Percentiles rank a stretch among this genome's conserved stretches.
Evolutionary conservation across 805 yeast genomes (phyloP).

Genomic region (Wickerhamomyces pijperi): DNA sequence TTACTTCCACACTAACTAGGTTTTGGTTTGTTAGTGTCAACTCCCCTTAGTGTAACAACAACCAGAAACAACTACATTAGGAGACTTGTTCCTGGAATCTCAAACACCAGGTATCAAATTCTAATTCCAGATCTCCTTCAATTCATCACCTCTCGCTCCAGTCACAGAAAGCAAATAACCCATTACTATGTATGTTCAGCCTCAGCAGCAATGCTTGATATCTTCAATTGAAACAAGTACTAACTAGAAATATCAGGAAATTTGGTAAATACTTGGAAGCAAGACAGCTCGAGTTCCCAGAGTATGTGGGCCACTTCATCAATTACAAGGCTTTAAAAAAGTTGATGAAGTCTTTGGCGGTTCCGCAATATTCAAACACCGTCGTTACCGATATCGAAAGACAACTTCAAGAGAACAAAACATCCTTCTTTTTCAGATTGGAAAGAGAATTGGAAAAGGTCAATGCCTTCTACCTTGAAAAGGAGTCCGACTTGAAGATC

Average conservation of each 20-base stretch:
- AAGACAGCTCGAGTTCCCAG: conserved; percentile 89
- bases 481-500: conserved; percentile 77
- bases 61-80: too few relatives aligned
- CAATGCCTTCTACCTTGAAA: conserved; percentile 81
- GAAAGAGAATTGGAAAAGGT: conserved; percentile 96
- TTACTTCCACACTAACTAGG: too few relatives aligned
- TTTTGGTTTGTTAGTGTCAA: too few relatives aligned
- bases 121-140: too few relatives aligned
- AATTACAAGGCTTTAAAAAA: conserved; percentile 91
- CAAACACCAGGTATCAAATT: too few relatives aligned
- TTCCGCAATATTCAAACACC: conserved; percentile 20
- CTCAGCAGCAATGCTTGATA: too few relatives aligned
- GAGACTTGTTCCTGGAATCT: too few relatives aligned
- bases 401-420: conserved; percentile 76
- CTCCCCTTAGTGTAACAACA: too few relatives aligned
- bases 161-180: too few relatives aligned
- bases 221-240: neutral
- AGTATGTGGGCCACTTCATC: conserved; percentile 86
- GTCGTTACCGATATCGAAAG: conserved; percentile 27
- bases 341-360: conserved; percentile 73
- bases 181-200: too few relatives aligned
- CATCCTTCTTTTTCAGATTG: conserved; percentile 74
- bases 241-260: conserved; percentile 36
- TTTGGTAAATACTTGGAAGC: conserved; percentile 94
- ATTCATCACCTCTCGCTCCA: too few relatives aligned